phyloP scores from a whole-genome alignment of 2,329 filamentous ascomycete genomes.

The Ascosphaera acerosa region DNA sequence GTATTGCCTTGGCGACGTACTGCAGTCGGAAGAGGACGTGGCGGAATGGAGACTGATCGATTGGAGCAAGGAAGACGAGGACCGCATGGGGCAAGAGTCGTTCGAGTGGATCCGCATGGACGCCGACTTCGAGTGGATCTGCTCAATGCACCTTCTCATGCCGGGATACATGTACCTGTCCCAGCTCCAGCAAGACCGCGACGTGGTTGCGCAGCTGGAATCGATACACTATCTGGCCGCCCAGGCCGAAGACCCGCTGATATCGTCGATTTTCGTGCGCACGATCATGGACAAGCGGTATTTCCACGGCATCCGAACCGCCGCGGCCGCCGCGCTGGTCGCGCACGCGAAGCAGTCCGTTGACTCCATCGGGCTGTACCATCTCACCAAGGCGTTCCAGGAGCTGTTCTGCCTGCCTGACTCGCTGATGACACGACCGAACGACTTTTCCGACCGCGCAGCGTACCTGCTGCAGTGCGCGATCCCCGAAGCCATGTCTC shows the following conservation, averaged over 20 bases:
- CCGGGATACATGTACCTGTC: slow-evolving; percentile 95
- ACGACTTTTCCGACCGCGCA: slow-evolving; percentile 73
- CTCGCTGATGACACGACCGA: slow-evolving; percentile 56
- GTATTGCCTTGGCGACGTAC: slow-evolving; percentile 82
- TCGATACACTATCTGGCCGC: slow-evolving; percentile 50
- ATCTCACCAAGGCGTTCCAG: slow-evolving; percentile 65
- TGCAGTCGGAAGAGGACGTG: slow-evolving; percentile 60
- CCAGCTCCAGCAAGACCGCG: slow-evolving; percentile 86
- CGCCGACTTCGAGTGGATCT: slow-evolving; percentile 95
- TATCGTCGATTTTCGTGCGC: slow-evolving; percentile 68
- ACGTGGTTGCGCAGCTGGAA: slow-evolving; percentile 67
- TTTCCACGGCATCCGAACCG: slow-evolving; percentile 72
- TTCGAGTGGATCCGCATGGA: slow-evolving; percentile 98
- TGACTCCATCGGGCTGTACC: slow-evolving; percentile 54
- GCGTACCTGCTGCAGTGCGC: slow-evolving; percentile 65
- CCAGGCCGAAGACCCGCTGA: slow-evolving; percentile 46
- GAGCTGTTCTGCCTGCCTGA: slow-evolving; percentile 56
- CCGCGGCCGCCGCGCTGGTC: slow-evolving; percentile 57
- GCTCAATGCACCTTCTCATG: slow-evolving; percentile 56
- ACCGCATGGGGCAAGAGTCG: slow-evolving; percentile 79
- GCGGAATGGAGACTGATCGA: slow-evolving; percentile 64
- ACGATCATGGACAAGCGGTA: slow-evolving; percentile 83
- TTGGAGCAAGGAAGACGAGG: slow-evolving; percentile 72
- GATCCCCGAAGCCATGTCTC: slow-evolving; percentile 57
- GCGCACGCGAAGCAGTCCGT: slow-evolving; percentile 46